A percentile compares a stretch with the other conserved stretches of the same genome.
These are phyloP conservation scores for Grosmannia serpens DNA, from an alignment of 2,329 filamentous ascomycete species.

Conservation along the genomic window DNA sequence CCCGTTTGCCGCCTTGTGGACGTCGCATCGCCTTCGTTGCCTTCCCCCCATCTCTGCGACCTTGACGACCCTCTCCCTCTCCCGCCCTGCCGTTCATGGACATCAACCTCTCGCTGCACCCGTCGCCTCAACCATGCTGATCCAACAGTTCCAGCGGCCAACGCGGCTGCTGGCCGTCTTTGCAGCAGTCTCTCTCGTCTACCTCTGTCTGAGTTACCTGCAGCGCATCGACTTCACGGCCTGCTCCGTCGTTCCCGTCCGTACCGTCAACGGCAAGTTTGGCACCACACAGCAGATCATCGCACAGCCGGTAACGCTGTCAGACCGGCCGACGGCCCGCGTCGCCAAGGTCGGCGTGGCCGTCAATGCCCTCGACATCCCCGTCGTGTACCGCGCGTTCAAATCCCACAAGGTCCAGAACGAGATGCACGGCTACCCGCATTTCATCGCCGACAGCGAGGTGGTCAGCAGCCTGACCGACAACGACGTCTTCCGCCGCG, in stretches of 20 bases:
- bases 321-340: constrained; percentile 1
- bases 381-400: constrained; percentile 19
- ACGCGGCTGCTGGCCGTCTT: constrained; percentile 11
- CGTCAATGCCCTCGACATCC: constrained; percentile 16
- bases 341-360: constrained; percentile 16
- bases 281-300: constrained; percentile 1
- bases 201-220: constrained; percentile 11
- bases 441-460: constrained; percentile 21
- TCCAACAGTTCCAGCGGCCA: constrained; percentile 13
- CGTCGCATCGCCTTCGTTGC: neutral
- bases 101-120: neutral
- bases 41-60: neutral
- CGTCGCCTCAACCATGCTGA: constrained; percentile 7
- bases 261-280: constrained; percentile 4
- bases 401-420: constrained; percentile 24
- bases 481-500: constrained; percentile 15
- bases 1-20: no score
- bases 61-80: neutral
- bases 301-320: neutral
- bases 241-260: constrained; percentile 1
- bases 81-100: neutral
- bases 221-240: constrained; percentile 6
- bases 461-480: constrained; percentile 19
- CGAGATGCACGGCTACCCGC: constrained; percentile 20
- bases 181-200: constrained; percentile 7